Percentiles rank a stretch among this genome's conserved stretches.
Evolutionary conservation across 2,329 filamentous ascomycete genomes (phyloP).

Genomic region (Colletotrichum incanum): DNA sequence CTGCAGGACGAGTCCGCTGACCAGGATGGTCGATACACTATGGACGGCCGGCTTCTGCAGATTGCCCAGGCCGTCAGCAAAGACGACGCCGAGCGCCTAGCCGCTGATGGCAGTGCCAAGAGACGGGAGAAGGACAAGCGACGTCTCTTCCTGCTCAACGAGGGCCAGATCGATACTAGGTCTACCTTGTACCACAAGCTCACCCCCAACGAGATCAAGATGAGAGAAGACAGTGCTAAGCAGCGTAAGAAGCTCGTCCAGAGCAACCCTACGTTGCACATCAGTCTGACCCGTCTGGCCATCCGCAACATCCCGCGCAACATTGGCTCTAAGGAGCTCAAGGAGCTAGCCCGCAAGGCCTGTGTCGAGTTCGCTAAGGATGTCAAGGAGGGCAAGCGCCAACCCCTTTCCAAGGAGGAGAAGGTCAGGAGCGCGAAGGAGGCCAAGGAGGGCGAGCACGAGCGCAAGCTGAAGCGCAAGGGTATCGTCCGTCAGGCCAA

Average conservation of each 20-base stretch:
- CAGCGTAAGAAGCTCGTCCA: constrained; percentile 94
- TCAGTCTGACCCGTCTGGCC: constrained; percentile 91
- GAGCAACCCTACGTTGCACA: constrained; percentile 88
- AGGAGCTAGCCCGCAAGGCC: constrained; percentile 91
- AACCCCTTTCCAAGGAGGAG: constrained; percentile 92
- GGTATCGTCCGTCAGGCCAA: constrained; percentile 93
- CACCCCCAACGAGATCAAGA: constrained; percentile 83
- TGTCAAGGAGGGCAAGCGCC: constrained; percentile 82
- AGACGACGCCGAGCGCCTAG: constrained; percentile 82
- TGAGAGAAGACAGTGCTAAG: constrained; percentile 88
- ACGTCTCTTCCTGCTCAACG: constrained; percentile 87
- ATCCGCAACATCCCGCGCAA: constrained; percentile 91
- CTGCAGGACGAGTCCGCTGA: constrained; percentile 90
- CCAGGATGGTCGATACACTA: constrained; percentile 86
- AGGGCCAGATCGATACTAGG: constrained; percentile 85
- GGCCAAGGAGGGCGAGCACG: constrained; percentile 84
- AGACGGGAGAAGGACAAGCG: constrained; percentile 88
- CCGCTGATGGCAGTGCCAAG: constrained; percentile 77
- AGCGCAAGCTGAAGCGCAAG: constrained; percentile 86
- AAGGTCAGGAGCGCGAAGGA: constrained; percentile 83
- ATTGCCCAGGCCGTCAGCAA: constrained; percentile 89
- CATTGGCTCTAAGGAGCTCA: constrained; percentile 88
- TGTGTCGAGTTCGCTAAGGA: constrained; percentile 95
- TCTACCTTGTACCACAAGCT: constrained; percentile 85
- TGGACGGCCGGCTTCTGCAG: constrained; percentile 90